These are phyloP conservation scores for Fusarium sp. DNA, from an alignment of 2,329 filamentous ascomycete species.

Conservation along the genomic window DNA sequence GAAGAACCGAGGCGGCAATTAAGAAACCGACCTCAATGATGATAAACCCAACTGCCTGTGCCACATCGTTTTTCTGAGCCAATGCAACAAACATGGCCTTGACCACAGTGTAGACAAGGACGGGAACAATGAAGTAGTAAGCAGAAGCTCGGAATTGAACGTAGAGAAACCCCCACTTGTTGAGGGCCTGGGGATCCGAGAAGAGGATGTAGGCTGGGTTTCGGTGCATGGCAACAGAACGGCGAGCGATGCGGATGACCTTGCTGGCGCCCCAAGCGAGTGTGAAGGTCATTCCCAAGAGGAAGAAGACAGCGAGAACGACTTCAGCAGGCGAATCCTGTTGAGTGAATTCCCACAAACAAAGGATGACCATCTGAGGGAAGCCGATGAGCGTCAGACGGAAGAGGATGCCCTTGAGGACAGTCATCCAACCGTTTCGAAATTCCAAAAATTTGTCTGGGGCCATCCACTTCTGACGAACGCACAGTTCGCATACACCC, in stretches of 20 bases:
- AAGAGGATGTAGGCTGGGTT: constrained; percentile 98
- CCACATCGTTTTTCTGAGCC: constrained; percentile 73
- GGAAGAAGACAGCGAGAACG: constrained; percentile 87
- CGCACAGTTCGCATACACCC: constrained; percentile 78
- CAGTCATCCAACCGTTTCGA: constrained; percentile 91
- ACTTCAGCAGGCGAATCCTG: constrained; percentile 87
- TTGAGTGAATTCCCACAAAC: constrained; percentile 91
- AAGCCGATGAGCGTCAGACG: constrained; percentile 90
- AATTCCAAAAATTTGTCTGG: constrained; percentile 90
- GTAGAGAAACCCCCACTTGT: constrained; percentile 99
- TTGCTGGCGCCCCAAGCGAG: constrained; percentile 89
- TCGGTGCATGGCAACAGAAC: constrained; percentile 90
- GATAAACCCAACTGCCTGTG: constrained; percentile 84
- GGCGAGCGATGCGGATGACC: constrained; percentile 87
- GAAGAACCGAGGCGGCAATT: constrained; percentile 80
- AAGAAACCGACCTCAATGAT: constrained; percentile 84
- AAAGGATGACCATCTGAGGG: constrained; percentile 89
- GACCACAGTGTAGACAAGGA: constrained; percentile 80
- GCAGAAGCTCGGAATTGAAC: constrained; percentile 95
- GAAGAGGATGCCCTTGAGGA: constrained; percentile 94
- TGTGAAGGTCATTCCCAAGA: constrained; percentile 80
- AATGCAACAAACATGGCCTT: constrained; percentile 92
- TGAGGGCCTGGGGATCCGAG: constrained; percentile 90
- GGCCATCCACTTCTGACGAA: constrained; percentile 81
- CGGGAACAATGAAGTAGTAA: constrained; percentile 92